phyloP scores from a whole-genome alignment of 164 flowering plant genomes.

The Macadamia integrifolia region DNA sequence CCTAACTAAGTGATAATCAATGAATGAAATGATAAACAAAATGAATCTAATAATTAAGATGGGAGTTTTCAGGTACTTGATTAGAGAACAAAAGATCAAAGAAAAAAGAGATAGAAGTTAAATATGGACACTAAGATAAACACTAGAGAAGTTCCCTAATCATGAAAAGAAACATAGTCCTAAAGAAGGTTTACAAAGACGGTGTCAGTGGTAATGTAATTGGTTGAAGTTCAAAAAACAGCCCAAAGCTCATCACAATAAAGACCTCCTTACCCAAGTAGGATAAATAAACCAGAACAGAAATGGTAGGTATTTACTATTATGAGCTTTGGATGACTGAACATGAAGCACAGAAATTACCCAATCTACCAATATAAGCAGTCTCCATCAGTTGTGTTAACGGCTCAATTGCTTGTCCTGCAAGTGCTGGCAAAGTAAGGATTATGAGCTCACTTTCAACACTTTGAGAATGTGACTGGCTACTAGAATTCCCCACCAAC shows the following conservation, averaged over 20 bases:
- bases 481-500: constrained; percentile 14
- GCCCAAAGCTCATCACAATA: background rate
- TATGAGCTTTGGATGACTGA: background rate
- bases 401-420: constrained; percentile 91
- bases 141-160: background rate
- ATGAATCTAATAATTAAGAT: background rate
- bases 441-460: constrained; percentile 54
- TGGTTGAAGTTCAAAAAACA: background rate
- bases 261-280: background rate
- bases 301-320: background rate
- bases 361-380: constrained; percentile 88
- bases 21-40: background rate
- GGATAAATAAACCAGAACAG: background rate
- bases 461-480: constrained; percentile 24
- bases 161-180: background rate
- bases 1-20: constrained; percentile 10
- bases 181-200: background rate
- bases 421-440: constrained; percentile 85
- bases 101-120: background rate
- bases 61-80: background rate
- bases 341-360: constrained; percentile 23
- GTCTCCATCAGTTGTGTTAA: constrained; percentile 89
- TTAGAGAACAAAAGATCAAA: background rate
- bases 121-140: background rate
- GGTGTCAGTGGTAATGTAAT: no score